A percentile compares a stretch with the other conserved stretches of the same genome.
Evolutionary conservation across 208 protist genomes (phyloP).

Genomic region (Crithidia fasciculata): DNA sequence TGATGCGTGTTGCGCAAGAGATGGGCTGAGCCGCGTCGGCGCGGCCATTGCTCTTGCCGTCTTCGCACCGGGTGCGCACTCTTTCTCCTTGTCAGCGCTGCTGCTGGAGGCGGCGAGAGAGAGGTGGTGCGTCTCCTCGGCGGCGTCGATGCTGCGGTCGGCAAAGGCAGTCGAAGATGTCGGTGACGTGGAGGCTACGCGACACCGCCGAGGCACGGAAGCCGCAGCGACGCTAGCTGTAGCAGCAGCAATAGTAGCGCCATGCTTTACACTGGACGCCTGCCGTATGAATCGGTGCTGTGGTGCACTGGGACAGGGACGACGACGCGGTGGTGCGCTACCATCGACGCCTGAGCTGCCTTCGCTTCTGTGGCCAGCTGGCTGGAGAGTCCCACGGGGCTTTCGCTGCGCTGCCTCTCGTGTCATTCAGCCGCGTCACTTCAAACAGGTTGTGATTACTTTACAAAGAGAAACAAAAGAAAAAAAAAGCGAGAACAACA

Average conservation of each 20-base stretch:
- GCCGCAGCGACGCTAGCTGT: background rate
- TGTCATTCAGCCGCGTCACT: too few relatives aligned
- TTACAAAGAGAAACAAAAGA: background rate
- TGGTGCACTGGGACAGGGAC: slow-evolving; percentile 18
- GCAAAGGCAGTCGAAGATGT: background rate
- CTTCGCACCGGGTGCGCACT: too few relatives aligned
- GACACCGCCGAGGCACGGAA: background rate
- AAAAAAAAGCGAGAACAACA: background rate
- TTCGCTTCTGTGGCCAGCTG: too few relatives aligned
- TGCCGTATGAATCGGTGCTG: slow-evolving; percentile 6
- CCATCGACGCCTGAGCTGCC: too few relatives aligned
- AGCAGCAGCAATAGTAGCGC: background rate
- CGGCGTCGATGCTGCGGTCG: background rate
- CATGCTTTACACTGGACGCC: background rate
- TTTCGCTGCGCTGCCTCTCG: too few relatives aligned
- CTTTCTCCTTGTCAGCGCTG: background rate
- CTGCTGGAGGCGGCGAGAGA: background rate
- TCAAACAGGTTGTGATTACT: background rate
- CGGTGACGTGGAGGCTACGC: background rate
- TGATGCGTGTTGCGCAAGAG: too few relatives aligned
- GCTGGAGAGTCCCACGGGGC: too few relatives aligned
- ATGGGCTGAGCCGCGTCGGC: too few relatives aligned
- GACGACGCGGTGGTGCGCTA: background rate
- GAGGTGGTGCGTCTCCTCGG: background rate
- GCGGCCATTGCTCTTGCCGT: too few relatives aligned